A percentile compares a stretch with the other conserved stretches of the same genome.
These are phyloP conservation scores for Plasmodium yoelii DNA, from an alignment of 169 alveolate species.

Conservation along the genomic window DNA sequence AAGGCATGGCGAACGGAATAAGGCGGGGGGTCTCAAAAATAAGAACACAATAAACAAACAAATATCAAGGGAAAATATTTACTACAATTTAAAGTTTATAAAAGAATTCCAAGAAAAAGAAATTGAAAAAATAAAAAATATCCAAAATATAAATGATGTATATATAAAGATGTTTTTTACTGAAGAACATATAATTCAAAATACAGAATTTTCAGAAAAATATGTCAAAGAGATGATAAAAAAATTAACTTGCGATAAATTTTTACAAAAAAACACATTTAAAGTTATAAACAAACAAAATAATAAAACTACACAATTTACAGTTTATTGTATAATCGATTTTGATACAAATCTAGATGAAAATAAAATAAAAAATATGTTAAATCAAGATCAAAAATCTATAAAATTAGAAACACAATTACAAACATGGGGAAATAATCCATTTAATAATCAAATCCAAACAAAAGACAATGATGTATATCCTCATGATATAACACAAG, in stretches of 20 bases:
- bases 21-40: neutral
- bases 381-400: neutral
- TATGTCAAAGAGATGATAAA: constrained; percentile 37
- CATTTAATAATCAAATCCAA: no score
- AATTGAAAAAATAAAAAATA: constrained; percentile 27
- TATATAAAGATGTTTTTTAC: constrained; percentile 47
- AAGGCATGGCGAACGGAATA: no score
- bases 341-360: constrained; percentile 25
- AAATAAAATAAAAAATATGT: neutral
- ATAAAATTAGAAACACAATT: no score
- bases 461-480: no score
- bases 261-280: constrained; percentile 38
- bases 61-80: constrained; percentile 54
- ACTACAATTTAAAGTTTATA: constrained; percentile 35
- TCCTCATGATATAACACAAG: no score
- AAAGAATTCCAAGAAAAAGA: constrained; percentile 55
- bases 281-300: constrained; percentile 44
- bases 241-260: constrained; percentile 32
- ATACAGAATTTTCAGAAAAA: constrained; percentile 26
- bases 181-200: constrained; percentile 44
- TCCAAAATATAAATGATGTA: constrained; percentile 25
- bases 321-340: constrained; percentile 26
- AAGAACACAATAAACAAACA: constrained; percentile 5
- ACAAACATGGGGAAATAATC: no score
- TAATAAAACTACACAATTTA: constrained; percentile 37